These are phyloP conservation scores for Glebionis coronaria DNA, from an alignment of 129 eudicot species.

Conservation along the genomic window DNA sequence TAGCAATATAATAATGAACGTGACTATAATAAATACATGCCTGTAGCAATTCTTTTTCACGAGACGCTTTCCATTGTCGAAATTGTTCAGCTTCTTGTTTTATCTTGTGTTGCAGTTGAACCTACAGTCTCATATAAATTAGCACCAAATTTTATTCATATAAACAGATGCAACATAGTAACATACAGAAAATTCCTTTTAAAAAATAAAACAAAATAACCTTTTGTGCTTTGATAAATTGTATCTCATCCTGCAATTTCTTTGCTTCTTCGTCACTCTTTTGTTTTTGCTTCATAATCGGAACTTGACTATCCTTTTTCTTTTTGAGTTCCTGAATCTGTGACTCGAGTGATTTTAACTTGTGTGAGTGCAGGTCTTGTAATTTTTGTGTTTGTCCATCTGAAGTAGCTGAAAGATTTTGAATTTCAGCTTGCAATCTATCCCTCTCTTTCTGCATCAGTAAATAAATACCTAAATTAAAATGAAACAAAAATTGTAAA, in stretches of 20 bases:
- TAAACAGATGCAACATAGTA: neutral
- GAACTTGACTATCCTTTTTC: constrained; percentile 98
- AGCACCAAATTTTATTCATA: constrained; percentile 15
- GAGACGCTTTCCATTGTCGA: constrained; percentile 97
- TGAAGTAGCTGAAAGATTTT: constrained; percentile 73
- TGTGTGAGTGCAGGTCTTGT: constrained; percentile 89
- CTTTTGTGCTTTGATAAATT: constrained; percentile 98
- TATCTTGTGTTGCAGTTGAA: constrained; percentile 92
- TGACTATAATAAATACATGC: constrained; percentile 26
- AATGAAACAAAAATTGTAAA: neutral
- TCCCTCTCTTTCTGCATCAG: constrained; percentile 83
- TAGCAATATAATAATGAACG: neutral
- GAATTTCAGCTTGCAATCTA: constrained; percentile 82
- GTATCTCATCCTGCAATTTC: constrained; percentile 93
- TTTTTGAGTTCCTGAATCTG: constrained; percentile 98
- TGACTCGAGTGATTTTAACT: constrained; percentile 80
- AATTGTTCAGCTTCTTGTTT: constrained; percentile 99
- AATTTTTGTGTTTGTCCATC: constrained; percentile 90
- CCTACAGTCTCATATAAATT: constrained; percentile 42
- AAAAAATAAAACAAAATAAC: constrained; percentile 24
- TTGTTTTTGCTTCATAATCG: constrained; percentile 85
- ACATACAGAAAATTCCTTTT: neutral
- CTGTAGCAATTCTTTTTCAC: constrained; percentile 97
- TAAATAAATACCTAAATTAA: constrained; percentile 1
- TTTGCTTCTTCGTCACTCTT: constrained; percentile 98